Base-by-base conservation (phyloP, 2,329 filamentous ascomycete genomes). In the Stagonosporopsis vannaccii region DNA sequence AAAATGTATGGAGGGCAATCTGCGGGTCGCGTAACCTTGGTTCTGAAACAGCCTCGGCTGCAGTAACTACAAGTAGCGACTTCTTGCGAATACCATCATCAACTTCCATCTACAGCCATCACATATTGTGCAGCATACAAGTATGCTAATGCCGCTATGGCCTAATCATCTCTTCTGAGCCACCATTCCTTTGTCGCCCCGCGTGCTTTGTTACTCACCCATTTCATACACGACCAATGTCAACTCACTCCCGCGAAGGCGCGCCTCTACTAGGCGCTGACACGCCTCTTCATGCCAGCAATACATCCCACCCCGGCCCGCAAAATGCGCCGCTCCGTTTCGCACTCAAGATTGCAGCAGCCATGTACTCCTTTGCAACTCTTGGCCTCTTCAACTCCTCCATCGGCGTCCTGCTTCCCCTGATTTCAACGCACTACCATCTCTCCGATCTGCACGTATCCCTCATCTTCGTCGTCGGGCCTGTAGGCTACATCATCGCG, bases 351-450 rank as follows among this genome's bases (percentile, higher is more conserved):
- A 75, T 85, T 1, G 72, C 77, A 2, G 79, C 85, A 0, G 81
- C 83, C 0, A 87, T 87, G 70, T 86, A 80, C 77, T 81, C 80
- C 6, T 84, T 88, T 57, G 65, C 85, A 5, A 80, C 85, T 1
- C 82, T 85, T 69, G 86, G 86, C 0, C 66, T 67, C 6, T 68
- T 68, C 59, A 65, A 50, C 26, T 68, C 62, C 20, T 60, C 62
- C 8, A 56, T 67, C 6, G 79, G 75, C 33, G 74, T 74, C 6
- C 64, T 75, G 41, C 71, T 79, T 0, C 73, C 71, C 0, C 67
- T 75, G 2, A 69, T 80, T 4, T 74, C 77, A 23, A 51, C 53
- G 0, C 69, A 79, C 51, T 82, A 82, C 61, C 30, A 61, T 17
- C 70, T 82, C 2, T 74, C 69, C 8, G 79, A 82, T 45, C 64